Percentiles rank a stretch among this genome's conserved stretches.
Conservation (phyloP, 768 basidiomycete genomes). For the Naganishia antarctica region DNA sequence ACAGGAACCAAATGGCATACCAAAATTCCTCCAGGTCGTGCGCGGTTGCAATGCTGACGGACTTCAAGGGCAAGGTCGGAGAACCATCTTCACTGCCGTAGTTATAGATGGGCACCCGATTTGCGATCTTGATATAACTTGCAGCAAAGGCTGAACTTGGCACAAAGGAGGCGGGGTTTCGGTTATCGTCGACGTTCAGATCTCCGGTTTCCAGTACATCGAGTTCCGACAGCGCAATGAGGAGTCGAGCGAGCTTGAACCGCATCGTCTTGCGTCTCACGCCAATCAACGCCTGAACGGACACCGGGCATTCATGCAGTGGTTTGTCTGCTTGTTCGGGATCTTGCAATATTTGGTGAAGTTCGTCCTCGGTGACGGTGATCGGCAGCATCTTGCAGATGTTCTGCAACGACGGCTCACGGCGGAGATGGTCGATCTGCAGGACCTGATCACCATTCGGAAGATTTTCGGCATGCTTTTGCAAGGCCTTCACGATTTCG, state of each 20-base stretch:
- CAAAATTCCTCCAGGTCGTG: conserved; percentile 16
- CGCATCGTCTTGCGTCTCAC: neutral
- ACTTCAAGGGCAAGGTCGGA: neutral
- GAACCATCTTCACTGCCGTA: neutral
- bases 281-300: neutral
- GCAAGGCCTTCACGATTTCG: neutral
- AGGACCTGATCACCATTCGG: conserved; percentile 10
- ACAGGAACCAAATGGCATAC: conserved; percentile 25
- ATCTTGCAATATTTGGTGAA: neutral
- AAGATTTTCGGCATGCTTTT: neutral
- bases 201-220: neutral
- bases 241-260: conserved; percentile 10
- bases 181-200: neutral
- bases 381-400: conserved; percentile 21
- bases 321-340: neutral
- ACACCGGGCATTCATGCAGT: neutral
- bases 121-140: neutral
- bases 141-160: neutral
- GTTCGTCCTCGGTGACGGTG: neutral
- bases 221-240: conserved; percentile 5
- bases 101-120: conserved; percentile 13
- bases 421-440: neutral
- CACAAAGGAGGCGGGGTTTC: neutral
- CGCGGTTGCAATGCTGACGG: neutral
- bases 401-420: neutral